Base-by-base conservation (phyloP, 805 yeast species). In the Alloascoidea hylecoeti region DNA sequence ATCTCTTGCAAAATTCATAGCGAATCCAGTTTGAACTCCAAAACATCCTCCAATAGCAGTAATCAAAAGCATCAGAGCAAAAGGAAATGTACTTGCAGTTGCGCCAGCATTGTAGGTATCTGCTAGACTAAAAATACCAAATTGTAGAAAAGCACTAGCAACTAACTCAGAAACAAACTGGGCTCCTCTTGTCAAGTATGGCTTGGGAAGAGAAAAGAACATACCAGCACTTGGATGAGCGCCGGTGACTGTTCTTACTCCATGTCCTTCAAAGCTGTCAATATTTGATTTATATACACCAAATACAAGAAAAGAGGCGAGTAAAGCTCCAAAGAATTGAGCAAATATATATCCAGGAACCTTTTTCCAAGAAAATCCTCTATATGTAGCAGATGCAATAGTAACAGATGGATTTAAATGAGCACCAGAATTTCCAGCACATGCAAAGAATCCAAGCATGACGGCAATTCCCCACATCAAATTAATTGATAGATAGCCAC, bases 351-450 rank as follows among this genome's bases (percentile, higher is more conserved):
- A 71, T 27, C 55, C 39, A 16, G 64, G 67, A 16, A 66, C 60
- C 43, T 70, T 69, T 38, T 53, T 55, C 57, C 67, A 57, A 17
- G 75, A 75, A 47, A 71, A 70, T 4, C 66, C 68, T 52, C 77
- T 61, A 46, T 56, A 71, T 9, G 66, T 48, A 42, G 68, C 69
- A 47, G 64, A 58, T 5, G 64, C 50, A 5, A 71, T 36, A 1
- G 76, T 69, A 27, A 70, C 63, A 40, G 72, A 68, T 3, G 76
- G 75, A 50, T 71, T 70, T 42, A 70, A 49, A 50, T 70, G 77
- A n/a, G 70, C 77, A 48, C 75, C 76, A 30, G 75, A 68, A 39
- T 70, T 57, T 45, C 77, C 77, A 42, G 73, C 74, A 33, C 72
- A 61, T 4, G 61, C 56, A 38, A 60, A 56, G 46, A 66, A 68